These are phyloP conservation scores for Annulohypoxylon nitens DNA, from an alignment of 495 filamentous ascomycete species.

Conservation along the genomic window DNA sequence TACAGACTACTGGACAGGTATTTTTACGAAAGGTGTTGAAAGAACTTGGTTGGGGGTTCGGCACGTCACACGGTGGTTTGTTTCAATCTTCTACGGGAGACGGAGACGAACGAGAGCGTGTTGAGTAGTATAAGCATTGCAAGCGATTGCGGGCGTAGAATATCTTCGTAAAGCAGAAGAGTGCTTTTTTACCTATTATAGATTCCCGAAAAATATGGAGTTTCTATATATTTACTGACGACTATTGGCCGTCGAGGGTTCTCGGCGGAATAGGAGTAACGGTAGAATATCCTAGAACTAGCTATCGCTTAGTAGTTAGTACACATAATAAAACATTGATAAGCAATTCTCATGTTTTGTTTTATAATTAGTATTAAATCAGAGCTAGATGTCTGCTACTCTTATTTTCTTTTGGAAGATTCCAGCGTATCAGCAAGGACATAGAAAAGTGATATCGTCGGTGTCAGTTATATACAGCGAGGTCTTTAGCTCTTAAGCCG, in stretches of 20 bases:
- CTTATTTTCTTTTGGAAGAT: neutral
- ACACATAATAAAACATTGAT: slow-evolving; percentile 23
- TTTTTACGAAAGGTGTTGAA: neutral
- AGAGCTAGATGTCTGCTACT: neutral
- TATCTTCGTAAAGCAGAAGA: neutral
- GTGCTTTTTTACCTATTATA: neutral
- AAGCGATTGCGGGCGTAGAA: slow-evolving; percentile 22
- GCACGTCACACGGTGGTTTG: neutral
- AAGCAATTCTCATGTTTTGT: neutral
- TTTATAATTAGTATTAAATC: neutral
- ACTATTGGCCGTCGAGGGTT: neutral
- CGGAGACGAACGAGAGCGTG: neutral
- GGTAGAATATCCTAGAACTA: neutral
- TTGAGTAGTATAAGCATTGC: slow-evolving; percentile 17
- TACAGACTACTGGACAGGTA: slow-evolving; percentile 8
- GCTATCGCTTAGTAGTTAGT: slow-evolving; percentile 9
- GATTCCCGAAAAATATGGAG: neutral
- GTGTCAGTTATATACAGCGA: neutral
- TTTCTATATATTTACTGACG: neutral
- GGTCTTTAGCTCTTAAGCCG: neutral
- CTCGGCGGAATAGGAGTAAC: neutral
- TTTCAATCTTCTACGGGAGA: neutral
- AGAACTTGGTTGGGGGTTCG: slow-evolving; percentile 7
- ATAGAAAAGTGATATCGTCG: neutral
- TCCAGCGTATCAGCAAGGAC: neutral